These are phyloP conservation scores for Fragosphaeria purpurea DNA, from an alignment of 2,329 filamentous ascomycete species.

Conservation along the genomic window DNA sequence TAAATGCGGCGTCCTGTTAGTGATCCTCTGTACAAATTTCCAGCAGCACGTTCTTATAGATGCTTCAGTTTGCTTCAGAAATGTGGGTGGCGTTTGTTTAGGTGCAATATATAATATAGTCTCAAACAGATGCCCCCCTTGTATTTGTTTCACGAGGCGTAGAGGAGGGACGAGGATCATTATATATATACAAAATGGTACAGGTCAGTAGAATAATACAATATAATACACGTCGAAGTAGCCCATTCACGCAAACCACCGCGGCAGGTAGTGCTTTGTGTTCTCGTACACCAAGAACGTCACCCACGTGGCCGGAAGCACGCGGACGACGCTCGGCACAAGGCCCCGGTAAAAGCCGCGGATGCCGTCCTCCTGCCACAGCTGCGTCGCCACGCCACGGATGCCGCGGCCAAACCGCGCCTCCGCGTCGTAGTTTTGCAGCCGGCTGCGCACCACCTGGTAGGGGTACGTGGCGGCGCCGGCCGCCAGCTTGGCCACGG, in stretches of 20 bases:
- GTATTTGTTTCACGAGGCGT: too few species aligned
- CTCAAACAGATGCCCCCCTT: too few species aligned
- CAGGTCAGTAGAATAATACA: too few species aligned
- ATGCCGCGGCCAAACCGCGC: constrained; percentile 61
- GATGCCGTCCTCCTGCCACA: constrained; percentile 71
- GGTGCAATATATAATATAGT: too few species aligned
- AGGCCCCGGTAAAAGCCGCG: constrained; percentile 87
- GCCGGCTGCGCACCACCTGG: constrained; percentile 76
- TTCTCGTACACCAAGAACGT: constrained; percentile 98
- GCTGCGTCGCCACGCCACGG: constrained; percentile 58
- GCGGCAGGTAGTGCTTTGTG: constrained; percentile 60
- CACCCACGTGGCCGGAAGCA: constrained; percentile 89
- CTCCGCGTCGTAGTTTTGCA: constrained; percentile 83
- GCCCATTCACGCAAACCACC: constrained; percentile 19
- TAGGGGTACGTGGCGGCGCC: constrained; percentile 91
- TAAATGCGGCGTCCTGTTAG: too few species aligned
- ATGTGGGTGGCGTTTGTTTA: too few species aligned
- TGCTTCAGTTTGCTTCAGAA: too few species aligned
- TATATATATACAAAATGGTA: too few species aligned
- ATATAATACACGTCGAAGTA: too few species aligned
- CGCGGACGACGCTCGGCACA: constrained; percentile 77
- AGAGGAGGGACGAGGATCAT: too few species aligned
- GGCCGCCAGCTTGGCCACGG: constrained; percentile 74
- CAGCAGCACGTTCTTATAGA: too few species aligned
- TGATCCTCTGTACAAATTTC: too few species aligned